Percentiles rank a stretch among this genome's conserved stretches.
Conservation (phyloP, 2,329 filamentous ascomycete genomes). For the Colletotrichum costaricense region DNA sequence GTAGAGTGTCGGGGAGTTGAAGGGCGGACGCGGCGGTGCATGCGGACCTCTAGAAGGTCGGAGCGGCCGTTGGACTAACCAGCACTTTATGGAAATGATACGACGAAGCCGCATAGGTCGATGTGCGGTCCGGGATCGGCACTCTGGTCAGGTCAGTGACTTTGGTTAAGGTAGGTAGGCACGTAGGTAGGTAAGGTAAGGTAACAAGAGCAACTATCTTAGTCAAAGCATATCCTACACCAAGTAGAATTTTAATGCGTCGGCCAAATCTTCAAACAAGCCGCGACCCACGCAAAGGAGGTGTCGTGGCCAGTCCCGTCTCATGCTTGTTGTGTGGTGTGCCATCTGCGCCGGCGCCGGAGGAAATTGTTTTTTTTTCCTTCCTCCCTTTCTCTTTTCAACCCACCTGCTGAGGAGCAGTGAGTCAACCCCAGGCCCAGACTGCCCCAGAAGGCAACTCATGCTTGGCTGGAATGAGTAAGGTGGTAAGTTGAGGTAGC, state of each 20-base stretch:
- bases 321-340: background rate
- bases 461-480: background rate
- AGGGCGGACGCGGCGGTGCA: background rate
- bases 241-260: conserved; percentile 16
- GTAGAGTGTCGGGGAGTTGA: conserved; percentile 7
- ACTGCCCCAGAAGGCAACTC: background rate
- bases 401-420: background rate
- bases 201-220: background rate
- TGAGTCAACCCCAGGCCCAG: background rate
- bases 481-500: background rate
- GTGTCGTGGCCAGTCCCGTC: background rate
- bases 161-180: background rate
- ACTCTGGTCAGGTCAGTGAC: background rate
- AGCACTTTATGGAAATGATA: background rate
- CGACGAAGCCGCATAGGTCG: background rate
- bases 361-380: background rate
- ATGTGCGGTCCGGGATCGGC: conserved; percentile 4
- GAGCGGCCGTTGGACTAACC: background rate
- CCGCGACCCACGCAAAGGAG: conserved; percentile 6
- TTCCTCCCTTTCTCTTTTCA: background rate
- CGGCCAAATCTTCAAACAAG: conserved; percentile 5
- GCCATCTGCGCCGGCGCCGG: background rate
- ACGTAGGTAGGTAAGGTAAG: background rate
- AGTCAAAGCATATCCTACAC: background rate
- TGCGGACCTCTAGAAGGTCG: background rate